Evolutionary conservation across 352 stramenopile species (phyloP).

Genomic region (Phytophthora pisi): DNA sequence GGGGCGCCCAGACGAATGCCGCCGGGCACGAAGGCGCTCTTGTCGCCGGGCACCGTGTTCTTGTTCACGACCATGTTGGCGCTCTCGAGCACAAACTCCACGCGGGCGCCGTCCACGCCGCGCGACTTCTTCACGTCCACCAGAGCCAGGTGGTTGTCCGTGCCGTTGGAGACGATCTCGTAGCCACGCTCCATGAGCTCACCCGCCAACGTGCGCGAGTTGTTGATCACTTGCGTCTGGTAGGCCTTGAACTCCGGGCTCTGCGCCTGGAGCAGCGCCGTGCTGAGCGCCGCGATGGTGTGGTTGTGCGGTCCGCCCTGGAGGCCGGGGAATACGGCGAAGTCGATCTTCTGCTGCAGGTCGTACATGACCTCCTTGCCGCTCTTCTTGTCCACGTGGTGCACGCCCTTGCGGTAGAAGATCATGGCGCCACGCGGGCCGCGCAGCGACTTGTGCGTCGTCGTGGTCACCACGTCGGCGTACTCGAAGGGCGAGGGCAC

Average conservation of each 20-base stretch:
- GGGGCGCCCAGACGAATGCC: conserved; percentile 97
- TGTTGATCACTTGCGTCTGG: conserved; percentile 95
- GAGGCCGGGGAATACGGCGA: conserved; percentile 98
- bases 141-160: conserved; percentile 98
- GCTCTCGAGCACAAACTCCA: conserved; percentile 97
- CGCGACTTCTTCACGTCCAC: conserved; percentile 96
- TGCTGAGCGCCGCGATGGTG: conserved; percentile 98
- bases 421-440: conserved; percentile 99
- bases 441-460: conserved; percentile 99
- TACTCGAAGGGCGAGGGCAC: conserved; percentile 98
- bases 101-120: conserved; percentile 94
- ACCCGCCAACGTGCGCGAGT: conserved; percentile 89
- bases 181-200: conserved; percentile 94
- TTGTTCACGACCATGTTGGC: conserved; percentile 99
- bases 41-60: conserved; percentile 98
- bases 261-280: conserved; percentile 96
- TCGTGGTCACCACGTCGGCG: conserved; percentile 99
- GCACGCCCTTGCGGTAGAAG: conserved; percentile 98
- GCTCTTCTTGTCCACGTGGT: conserved; percentile 95
- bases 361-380: conserved; percentile 93
- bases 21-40: conserved; percentile 95
- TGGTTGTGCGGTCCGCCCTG: conserved; percentile 99
- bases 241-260: conserved; percentile 97
- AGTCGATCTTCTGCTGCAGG: conserved; percentile 99
- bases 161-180: conserved; percentile 97